Evolutionary conservation across 768 basidiomycete genomes (phyloP), one percentile per base, ranked within the genome.

Genomic region (Jaapia argillacea): DNA sequence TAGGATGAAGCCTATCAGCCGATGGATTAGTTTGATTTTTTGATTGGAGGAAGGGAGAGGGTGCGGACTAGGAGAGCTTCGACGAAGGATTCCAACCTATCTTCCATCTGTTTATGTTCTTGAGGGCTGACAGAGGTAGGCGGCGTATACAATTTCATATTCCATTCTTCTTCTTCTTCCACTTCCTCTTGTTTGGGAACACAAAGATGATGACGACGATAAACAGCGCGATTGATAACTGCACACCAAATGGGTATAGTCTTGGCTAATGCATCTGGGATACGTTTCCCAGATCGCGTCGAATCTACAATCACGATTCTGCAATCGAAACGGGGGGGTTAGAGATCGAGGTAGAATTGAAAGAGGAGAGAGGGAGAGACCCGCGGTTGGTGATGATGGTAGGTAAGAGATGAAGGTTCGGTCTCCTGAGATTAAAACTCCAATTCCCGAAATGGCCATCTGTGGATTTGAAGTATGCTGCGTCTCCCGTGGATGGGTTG

Each of bases 181-280:
- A n/a, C n/a, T n/a, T n/a, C n/a, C n/a, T n/a, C n/a, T n/a, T n/a
- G n/a, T n/a, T n/a, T n/a, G 36, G 24, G 5, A 36, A 38, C 5
- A 46, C 14, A n/a, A 41, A 21, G 6, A 24, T 49, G 16, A 43
- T 51, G 46, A 14, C 60, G 65, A 38, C 62, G 56, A 6, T 57
- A 48, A 25, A 76, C 59, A 23, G 76, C 81, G 41, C 77, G 69
- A 55, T 94, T 97, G 48, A 94, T 68, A 4, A 91, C 86, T 6
- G 86, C 69, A 57, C 93, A 94, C 94, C 94, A 98, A 41, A 93
- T 85, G 0, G 93, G 93, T 1, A 97, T 71, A 0, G 92, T 94
- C 56, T 48, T 98, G 2, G 86, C 86, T 2, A 97, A 69, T 0
- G 93, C 90, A 50, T 98, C 94, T 1, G 94, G 94, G 39, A 94